Conservation (phyloP, 495 filamentous ascomycete genomes). For the Penicilliopsis zonata region DNA sequence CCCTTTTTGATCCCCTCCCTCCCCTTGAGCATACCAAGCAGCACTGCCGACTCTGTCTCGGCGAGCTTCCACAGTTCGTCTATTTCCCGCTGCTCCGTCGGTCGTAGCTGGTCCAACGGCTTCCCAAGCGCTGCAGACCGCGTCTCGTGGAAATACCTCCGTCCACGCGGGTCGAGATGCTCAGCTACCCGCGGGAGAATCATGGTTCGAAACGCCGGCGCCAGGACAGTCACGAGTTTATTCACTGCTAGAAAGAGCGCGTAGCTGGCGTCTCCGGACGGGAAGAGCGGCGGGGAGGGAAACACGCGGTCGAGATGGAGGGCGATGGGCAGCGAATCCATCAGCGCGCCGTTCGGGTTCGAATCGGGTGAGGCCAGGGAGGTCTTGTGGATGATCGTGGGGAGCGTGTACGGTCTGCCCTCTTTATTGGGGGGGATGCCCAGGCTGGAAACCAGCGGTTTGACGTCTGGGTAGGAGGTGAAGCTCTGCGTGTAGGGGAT, state of each 20-base stretch:
- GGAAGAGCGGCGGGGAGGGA: conserved; percentile 14
- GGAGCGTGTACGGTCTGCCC: conserved; percentile 20
- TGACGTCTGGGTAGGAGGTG: conserved; percentile 31
- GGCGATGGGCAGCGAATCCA: conserved; percentile 28
- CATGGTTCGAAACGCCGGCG: conserved; percentile 1
- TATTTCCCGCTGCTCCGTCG: conserved; percentile 5
- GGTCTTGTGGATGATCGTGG: conserved; percentile 21
- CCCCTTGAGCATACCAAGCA: conserved; percentile 14
- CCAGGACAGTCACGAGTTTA: neutral
- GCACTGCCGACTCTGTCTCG: conserved; percentile 5
- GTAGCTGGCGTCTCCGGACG: conserved; percentile 20
- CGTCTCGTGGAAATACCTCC: conserved; percentile 20
- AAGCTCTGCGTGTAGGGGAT: conserved; percentile 30
- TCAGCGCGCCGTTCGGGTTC: conserved; percentile 18
- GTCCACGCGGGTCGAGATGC: conserved; percentile 15
- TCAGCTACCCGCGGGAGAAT: conserved; percentile 13
- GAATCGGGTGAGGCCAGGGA: conserved; percentile 12
- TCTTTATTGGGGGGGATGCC: conserved; percentile 11
- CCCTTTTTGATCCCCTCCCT: conserved; percentile 15
- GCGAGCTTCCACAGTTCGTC: conserved; percentile 6
- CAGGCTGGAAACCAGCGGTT: conserved; percentile 15
- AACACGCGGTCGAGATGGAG: conserved; percentile 22
- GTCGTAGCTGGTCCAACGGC: conserved; percentile 8
- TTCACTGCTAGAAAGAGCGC: conserved; percentile 10
- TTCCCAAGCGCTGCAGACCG: conserved; percentile 17